These are phyloP conservation scores for Tetrahymena malaccensis DNA, from an alignment of 73 alveolate genomes.

Conservation along the genomic window DNA sequence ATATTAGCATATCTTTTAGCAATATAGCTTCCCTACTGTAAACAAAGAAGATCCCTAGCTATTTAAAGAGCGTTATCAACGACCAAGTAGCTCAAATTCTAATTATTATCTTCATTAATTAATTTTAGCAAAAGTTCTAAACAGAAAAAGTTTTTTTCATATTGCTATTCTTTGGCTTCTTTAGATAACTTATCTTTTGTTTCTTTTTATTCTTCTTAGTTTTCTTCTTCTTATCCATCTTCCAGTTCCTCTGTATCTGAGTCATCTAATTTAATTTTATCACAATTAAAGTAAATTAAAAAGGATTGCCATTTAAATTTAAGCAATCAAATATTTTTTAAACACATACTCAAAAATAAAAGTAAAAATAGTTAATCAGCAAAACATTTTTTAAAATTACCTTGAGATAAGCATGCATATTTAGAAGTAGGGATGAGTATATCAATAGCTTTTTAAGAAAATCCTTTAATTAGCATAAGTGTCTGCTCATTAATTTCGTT, in stretches of 20 bases:
- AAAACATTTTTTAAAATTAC: background rate
- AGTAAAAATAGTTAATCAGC: no score
- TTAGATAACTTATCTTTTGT: background rate
- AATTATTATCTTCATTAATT: background rate
- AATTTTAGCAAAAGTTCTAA: background rate
- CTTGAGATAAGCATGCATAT: background rate
- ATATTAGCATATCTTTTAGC: background rate
- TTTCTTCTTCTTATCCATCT: background rate
- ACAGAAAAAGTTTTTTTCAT: background rate
- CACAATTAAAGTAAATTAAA: no score
- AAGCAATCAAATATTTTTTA: no score
- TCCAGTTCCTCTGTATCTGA: background rate
- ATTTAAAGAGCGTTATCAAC: background rate
- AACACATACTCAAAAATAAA: no score
- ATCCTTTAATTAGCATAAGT: background rate
- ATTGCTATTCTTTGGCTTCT: background rate
- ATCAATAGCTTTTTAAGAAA: background rate
- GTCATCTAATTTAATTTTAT: background rate
- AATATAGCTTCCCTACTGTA: background rate
- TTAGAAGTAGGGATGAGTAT: background rate
- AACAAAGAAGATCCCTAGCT: background rate
- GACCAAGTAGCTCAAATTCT: background rate
- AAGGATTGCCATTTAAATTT: no score
- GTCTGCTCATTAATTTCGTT: background rate
- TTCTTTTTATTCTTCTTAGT: background rate